Conservation (phyloP, 768 basidiomycete genomes). For the Boletus edulis region DNA sequence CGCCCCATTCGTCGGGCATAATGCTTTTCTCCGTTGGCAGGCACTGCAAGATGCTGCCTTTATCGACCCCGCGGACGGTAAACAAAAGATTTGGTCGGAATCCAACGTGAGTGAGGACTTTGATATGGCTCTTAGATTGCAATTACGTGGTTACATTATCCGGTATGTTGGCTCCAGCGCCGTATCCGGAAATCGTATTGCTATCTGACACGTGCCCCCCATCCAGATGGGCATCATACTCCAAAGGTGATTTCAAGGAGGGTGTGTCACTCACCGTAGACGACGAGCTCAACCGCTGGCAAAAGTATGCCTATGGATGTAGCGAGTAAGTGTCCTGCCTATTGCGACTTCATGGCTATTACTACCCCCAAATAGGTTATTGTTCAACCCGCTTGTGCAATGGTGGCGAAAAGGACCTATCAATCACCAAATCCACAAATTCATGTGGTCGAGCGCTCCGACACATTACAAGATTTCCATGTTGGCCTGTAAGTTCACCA, state of each 20-base stretch:
- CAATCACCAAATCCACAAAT: constrained; percentile 73
- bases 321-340: constrained; percentile 44
- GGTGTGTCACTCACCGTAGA: constrained; percentile 88
- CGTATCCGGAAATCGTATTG: background rate
- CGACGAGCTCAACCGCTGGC: constrained; percentile 91
- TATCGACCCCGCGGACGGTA: constrained; percentile 44
- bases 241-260: constrained; percentile 83
- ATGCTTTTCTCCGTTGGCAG: constrained; percentile 87
- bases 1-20: constrained; percentile 79
- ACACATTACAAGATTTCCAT: constrained; percentile 79
- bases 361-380: constrained; percentile 48
- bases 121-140: constrained; percentile 61
- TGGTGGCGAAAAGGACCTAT: constrained; percentile 84
- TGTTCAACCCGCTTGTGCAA: constrained; percentile 78
- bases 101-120: constrained; percentile 68
- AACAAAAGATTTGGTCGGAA: constrained; percentile 78
- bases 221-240: constrained; percentile 75
- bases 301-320: constrained; percentile 78
- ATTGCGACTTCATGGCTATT: background rate
- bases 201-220: background rate
- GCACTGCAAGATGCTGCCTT: constrained; percentile 86
- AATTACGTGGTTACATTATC: constrained; percentile 67
- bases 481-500: constrained; percentile 44
- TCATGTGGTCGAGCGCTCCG: constrained; percentile 75
- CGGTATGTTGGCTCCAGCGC: constrained; percentile 33